A percentile compares a stretch with the other conserved stretches of the same genome.
These are phyloP conservation scores for Talaromyces wortmannii DNA, from an alignment of 495 filamentous ascomycete species.

Conservation along the genomic window DNA sequence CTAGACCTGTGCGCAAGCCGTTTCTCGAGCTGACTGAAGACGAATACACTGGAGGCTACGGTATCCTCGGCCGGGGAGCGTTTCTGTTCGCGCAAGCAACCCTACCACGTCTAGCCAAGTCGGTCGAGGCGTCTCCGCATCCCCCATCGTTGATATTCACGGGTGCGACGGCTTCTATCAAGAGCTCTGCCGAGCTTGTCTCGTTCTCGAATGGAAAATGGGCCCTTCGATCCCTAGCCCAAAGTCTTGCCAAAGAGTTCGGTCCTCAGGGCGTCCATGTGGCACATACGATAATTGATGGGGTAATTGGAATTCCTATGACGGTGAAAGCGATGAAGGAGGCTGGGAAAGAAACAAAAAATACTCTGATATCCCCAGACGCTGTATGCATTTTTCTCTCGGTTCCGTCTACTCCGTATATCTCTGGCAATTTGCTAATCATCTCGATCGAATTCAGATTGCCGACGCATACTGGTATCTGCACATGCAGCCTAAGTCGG, in stretches of 20 bases:
- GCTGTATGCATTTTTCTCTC: no score
- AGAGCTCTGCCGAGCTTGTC: slow-evolving; percentile 51
- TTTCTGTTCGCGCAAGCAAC: slow-evolving; percentile 62
- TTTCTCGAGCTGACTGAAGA: slow-evolving; percentile 55
- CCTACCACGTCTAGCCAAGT: slow-evolving; percentile 49
- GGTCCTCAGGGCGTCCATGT: slow-evolving; percentile 73
- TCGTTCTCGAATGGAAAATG: slow-evolving; percentile 67
- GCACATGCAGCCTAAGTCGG: slow-evolving; percentile 59
- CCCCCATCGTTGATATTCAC: slow-evolving; percentile 66
- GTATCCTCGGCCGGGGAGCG: slow-evolving; percentile 41
- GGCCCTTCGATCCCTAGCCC: slow-evolving; percentile 57
- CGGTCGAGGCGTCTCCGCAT: slow-evolving; percentile 32
- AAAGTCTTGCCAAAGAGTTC: slow-evolving; percentile 69
- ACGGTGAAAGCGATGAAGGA: neutral
- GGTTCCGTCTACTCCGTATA: no score
- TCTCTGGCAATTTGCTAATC: neutral
- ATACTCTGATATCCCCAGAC: no score
- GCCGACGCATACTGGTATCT: slow-evolving; percentile 69
- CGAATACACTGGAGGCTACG: slow-evolving; percentile 21
- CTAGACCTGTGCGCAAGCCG: slow-evolving; percentile 51
- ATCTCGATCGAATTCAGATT: slow-evolving; percentile 39
- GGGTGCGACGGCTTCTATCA: slow-evolving; percentile 66
- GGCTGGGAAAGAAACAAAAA: no score
- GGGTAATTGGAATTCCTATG: slow-evolving; percentile 54
- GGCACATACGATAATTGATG: slow-evolving; percentile 66